Base-by-base conservation (phyloP, 257 asterid genomes). In the Thymus mandschuricus region DNA sequence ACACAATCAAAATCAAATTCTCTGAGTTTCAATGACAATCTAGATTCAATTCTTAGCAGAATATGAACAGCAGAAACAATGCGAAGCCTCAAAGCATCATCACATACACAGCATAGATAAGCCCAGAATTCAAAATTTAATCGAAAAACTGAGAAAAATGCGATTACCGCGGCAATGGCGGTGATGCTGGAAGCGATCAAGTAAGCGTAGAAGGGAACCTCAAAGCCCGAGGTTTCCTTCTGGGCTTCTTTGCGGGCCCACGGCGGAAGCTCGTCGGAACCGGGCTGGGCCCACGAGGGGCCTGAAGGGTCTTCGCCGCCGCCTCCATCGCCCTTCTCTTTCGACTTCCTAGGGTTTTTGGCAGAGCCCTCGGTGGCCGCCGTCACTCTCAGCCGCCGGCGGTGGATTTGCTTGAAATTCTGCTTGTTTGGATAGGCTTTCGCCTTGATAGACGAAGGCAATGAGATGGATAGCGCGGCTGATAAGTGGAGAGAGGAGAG, bases 81-180 rank as follows among this genome's bases (percentile, higher is more conserved):
- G 8, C 29, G 0, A 15, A 51, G 11, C 7, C 10, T 27, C 34
- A 52, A 27, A 21, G 12, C 59, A 38, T 38, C 6, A 38, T 5
- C 41, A 38, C 41, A 38, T 38, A 38, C 6, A 38, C 41, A 11
- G 6, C 5, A 1, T 13, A n/a, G 4, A 13, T n/a, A 49, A 49
- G 55, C 28, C n/a, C 57, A 2, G 10, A 58, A 31, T 58, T 58
- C 9, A 59, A 64, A 44, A 4, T 28, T 3, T 1, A 8, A 31
- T 10, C 4, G 64, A 31, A 33, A 10, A 57, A 9, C 3, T 10
- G 10, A 0, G 21, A 21, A 71, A 7, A 58, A 52, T 35, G 58
- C 44, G 54, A 40, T 76, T 86, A 94, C 99, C 80, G 99, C 98
- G 27, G 98, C 99, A 82, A 91, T 92, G 75, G 99, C 99, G 33